A percentile compares a stretch with the other conserved stretches of the same genome.
Conservation (phyloP, 2,329 filamentous ascomycete species). For the Fusarium vanettenii region DNA sequence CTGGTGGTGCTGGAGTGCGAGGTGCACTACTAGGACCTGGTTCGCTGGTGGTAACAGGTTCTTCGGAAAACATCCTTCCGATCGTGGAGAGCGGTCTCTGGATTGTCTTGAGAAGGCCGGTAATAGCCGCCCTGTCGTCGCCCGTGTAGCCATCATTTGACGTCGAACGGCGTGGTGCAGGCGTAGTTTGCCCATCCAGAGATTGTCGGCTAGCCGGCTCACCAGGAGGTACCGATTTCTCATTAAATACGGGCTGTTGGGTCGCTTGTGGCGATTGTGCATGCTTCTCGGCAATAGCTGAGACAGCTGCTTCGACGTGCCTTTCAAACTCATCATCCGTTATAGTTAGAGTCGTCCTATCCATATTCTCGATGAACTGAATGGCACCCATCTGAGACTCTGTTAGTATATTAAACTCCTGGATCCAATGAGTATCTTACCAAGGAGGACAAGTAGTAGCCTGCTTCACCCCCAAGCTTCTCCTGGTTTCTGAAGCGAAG, state of each 20-base stretch:
- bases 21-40: constrained; percentile 46
- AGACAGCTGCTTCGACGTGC: constrained; percentile 96
- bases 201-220: constrained; percentile 55
- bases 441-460: constrained; percentile 96
- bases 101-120: constrained; percentile 87
- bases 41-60: constrained; percentile 56
- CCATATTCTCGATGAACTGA: constrained; percentile 96
- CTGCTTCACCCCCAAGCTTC: constrained; percentile 95
- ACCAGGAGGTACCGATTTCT: constrained; percentile 52
- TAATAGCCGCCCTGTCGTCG: constrained; percentile 84
- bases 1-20: constrained; percentile 52
- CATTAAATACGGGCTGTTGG: constrained; percentile 56
- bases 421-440: constrained; percentile 59
- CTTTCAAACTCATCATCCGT: constrained; percentile 94
- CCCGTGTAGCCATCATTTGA: constrained; percentile 65
- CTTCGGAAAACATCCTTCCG: constrained; percentile 90
- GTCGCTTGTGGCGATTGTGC: constrained; percentile 58
- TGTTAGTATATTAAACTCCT: constrained; percentile 9
- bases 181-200: constrained; percentile 50
- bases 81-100: constrained; percentile 92
- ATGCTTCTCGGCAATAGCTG: constrained; percentile 93
- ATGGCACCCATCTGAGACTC: constrained; percentile 81
- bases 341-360: constrained; percentile 92
- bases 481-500: constrained; percentile 97
- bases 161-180: constrained; percentile 63